A percentile compares a stretch with the other conserved stretches of the same genome.
Conservation (phyloP, 495 filamentous ascomycete genomes). For the Penicillium goetzii region DNA sequence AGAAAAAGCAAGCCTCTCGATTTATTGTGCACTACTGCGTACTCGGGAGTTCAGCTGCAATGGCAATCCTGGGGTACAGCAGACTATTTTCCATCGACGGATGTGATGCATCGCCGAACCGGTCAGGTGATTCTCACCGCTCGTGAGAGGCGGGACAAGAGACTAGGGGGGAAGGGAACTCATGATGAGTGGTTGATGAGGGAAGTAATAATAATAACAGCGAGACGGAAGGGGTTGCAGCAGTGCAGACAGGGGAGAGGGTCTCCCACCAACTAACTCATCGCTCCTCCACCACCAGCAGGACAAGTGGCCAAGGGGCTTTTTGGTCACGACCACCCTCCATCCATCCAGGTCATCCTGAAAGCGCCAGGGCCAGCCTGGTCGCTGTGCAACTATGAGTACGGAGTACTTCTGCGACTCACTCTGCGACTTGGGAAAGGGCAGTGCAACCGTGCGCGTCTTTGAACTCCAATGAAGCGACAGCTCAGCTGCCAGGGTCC, state of each 20-base stretch:
- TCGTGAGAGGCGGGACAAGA: background rate
- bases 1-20: background rate
- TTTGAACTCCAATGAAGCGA: background rate
- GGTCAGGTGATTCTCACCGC: conserved; percentile 23
- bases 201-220: no score
- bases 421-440: background rate
- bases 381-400: background rate
- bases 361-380: conserved; percentile 9
- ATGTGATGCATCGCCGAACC: conserved; percentile 14
- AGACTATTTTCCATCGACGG: background rate
- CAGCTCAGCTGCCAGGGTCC: conserved; percentile 15
- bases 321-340: background rate
- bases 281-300: background rate
- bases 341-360: background rate
- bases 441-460: conserved; percentile 8
- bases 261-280: background rate
- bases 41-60: conserved; percentile 17
- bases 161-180: background rate
- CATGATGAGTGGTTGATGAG: background rate
- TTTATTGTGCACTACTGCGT: no score
- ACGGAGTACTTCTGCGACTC: background rate
- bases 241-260: background rate
- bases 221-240: no score
- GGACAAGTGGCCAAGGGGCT: background rate
- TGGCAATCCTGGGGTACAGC: conserved; percentile 24